These are phyloP conservation scores for Hanseniaspora occidentalis DNA, from an alignment of 805 yeast species.

Conservation along the genomic window DNA sequence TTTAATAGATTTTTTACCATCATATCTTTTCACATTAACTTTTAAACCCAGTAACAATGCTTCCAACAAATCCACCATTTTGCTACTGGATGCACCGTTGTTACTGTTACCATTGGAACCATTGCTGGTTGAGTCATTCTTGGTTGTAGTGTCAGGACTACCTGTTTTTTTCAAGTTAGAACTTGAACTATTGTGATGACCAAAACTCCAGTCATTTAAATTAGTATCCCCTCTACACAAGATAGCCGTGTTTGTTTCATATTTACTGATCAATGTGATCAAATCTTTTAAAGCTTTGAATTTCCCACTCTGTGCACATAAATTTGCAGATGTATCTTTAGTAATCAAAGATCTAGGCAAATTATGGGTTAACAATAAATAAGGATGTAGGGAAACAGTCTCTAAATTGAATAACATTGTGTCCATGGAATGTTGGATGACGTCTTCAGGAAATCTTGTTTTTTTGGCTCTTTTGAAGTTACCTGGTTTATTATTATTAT, in stretches of 20 bases:
- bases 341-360: slow-evolving; percentile 68
- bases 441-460: slow-evolving; percentile 31
- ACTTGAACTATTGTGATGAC: not conserved
- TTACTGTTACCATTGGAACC: not conserved
- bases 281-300: slow-evolving; percentile 59
- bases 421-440: slow-evolving; percentile 62
- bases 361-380: slow-evolving; percentile 67
- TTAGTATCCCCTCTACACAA: slow-evolving; percentile 39
- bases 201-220: not conserved
- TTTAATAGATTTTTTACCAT: slow-evolving; percentile 45
- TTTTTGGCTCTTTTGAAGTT: no score
- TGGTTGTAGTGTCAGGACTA: no score
- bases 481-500: not conserved
- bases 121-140: not conserved
- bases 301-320: slow-evolving; percentile 75
- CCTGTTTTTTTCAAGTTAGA: no score
- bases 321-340: slow-evolving; percentile 56
- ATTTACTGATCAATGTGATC: slow-evolving; percentile 38
- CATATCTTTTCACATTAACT: slow-evolving; percentile 42
- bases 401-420: slow-evolving; percentile 67
- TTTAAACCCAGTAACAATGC: slow-evolving; percentile 50
- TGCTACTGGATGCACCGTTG: slow-evolving; percentile 24
- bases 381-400: slow-evolving; percentile 82
- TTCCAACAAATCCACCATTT: slow-evolving; percentile 60
- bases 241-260: slow-evolving; percentile 46